These are phyloP conservation scores for Coemansia sp. DNA, from an alignment of 192 early-diverging fungal genomes.

Conservation along the genomic window DNA sequence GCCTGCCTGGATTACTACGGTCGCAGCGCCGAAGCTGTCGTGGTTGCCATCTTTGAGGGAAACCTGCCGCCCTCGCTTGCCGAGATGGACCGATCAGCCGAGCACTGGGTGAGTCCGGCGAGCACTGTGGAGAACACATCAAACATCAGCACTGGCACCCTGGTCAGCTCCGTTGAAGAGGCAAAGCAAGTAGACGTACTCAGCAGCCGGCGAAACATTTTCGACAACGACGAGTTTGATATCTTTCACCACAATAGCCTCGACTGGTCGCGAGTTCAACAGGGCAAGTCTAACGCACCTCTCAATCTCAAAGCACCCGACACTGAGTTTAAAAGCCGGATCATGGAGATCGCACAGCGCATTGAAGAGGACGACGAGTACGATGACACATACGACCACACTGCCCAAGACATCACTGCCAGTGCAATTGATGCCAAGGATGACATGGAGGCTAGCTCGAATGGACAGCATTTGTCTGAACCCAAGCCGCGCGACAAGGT, in stretches of 20 bases:
- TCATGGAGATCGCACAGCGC: conserved; percentile 52
- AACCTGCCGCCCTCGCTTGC: conserved; percentile 70
- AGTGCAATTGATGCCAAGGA: conserved; percentile 63
- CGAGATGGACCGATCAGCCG: conserved; percentile 66
- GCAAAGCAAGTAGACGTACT: conserved; percentile 41
- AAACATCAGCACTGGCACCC: not conserved
- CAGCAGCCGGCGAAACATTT: conserved; percentile 74
- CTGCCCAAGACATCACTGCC: conserved; percentile 63
- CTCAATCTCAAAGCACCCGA: conserved; percentile 11
- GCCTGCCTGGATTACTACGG: conserved; percentile 75
- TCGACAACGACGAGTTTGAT: conserved; percentile 95
- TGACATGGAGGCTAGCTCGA: conserved; percentile 13
- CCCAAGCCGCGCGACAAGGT: conserved; percentile 7
- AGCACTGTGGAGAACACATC: not conserved
- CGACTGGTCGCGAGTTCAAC: conserved; percentile 67
- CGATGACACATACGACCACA: conserved; percentile 90
- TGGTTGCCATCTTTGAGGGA: conserved; percentile 80
- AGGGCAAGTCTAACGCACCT: conserved; percentile 65
- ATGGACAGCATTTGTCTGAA: not conserved
- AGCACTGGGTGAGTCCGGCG: conserved; percentile 16
- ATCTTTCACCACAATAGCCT: conserved; percentile 71
- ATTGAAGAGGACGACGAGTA: conserved; percentile 84
- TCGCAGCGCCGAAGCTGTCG: conserved; percentile 72
- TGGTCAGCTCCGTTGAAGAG: conserved; percentile 4
- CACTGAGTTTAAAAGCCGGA: conserved; percentile 37